Evolutionary conservation across 2,329 filamentous ascomycete species (phyloP).

Genomic region (Nemania abortiva): DNA sequence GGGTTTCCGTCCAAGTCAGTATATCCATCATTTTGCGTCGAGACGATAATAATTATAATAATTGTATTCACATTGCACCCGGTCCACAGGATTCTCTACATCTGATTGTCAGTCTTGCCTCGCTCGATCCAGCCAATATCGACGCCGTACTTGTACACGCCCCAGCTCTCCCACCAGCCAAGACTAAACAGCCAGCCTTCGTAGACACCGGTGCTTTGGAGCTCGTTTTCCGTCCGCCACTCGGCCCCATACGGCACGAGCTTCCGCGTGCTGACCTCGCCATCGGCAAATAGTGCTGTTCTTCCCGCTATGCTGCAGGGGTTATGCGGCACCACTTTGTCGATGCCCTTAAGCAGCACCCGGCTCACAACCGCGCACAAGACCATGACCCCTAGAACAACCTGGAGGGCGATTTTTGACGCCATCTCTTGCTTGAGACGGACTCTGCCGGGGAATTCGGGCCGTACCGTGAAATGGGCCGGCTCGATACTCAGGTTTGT

Average conservation of each 20-base stretch:
- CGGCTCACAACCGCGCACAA: constrained; percentile 21
- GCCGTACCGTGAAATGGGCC: constrained; percentile 6
- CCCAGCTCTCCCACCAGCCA: constrained; percentile 36
- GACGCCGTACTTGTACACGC: constrained; percentile 32
- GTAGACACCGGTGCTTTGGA: constrained; percentile 17
- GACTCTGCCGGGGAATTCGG: constrained; percentile 12
- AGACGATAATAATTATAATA: neutral
- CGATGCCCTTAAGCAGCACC: constrained; percentile 21
- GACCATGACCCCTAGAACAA: constrained; percentile 24
- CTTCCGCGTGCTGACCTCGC: constrained; percentile 33
- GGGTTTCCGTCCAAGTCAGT: neutral
- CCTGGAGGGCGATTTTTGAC: constrained; percentile 25
- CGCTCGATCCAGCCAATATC: constrained; percentile 35
- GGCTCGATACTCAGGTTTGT: constrained; percentile 1
- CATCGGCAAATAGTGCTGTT: constrained; percentile 31
- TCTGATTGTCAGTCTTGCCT: neutral
- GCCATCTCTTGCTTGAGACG: constrained; percentile 29
- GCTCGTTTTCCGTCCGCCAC: constrained; percentile 25
- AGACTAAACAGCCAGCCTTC: constrained; percentile 36
- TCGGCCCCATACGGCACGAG: constrained; percentile 33
- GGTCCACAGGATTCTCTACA: neutral
- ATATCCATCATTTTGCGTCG: neutral
- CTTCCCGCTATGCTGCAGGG: constrained; percentile 31
- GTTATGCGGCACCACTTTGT: constrained; percentile 30
- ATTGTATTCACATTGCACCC: neutral